Conservation (phyloP, 2,329 filamentous ascomycete genomes). For the Diaporthe vaccinii region DNA sequence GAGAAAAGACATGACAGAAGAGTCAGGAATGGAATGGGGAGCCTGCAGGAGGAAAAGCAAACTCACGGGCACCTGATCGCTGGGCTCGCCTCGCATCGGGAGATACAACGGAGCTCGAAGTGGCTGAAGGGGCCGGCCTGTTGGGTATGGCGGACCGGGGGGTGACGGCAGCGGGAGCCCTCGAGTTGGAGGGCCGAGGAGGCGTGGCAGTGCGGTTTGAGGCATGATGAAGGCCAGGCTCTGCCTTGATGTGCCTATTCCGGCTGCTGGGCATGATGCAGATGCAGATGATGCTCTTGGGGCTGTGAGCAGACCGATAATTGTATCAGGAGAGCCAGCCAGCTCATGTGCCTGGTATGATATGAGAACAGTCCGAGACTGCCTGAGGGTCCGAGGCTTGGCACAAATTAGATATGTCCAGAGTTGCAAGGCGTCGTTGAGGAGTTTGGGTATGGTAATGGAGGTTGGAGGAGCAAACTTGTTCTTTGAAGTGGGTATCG, state of each 20-base stretch:
- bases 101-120: slow-evolving; percentile 31
- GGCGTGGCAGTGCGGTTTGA: slow-evolving; percentile 9
- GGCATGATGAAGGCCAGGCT: slow-evolving; percentile 29
- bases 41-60: not conserved
- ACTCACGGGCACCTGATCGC: slow-evolving; percentile 47
- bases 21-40: not conserved
- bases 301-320: not conserved
- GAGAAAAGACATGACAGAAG: not conserved
- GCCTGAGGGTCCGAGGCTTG: not conserved
- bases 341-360: not conserved
- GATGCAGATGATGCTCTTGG: not conserved
- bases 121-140: slow-evolving; percentile 31
- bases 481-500: not conserved
- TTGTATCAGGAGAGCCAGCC: not conserved
- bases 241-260: slow-evolving; percentile 31
- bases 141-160: slow-evolving; percentile 31
- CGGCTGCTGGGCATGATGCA: slow-evolving; percentile 26
- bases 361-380: not conserved
- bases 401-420: not conserved
- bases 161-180: slow-evolving; percentile 10
- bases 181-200: not conserved
- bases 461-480: not conserved
- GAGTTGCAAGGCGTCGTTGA: not conserved
- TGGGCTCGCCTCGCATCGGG: slow-evolving; percentile 37
- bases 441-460: not conserved